A percentile compares a stretch with the other conserved stretches of the same genome.
Evolutionary conservation across 768 basidiomycete species (phyloP).

Genomic region (Exidia glandulosa): DNA sequence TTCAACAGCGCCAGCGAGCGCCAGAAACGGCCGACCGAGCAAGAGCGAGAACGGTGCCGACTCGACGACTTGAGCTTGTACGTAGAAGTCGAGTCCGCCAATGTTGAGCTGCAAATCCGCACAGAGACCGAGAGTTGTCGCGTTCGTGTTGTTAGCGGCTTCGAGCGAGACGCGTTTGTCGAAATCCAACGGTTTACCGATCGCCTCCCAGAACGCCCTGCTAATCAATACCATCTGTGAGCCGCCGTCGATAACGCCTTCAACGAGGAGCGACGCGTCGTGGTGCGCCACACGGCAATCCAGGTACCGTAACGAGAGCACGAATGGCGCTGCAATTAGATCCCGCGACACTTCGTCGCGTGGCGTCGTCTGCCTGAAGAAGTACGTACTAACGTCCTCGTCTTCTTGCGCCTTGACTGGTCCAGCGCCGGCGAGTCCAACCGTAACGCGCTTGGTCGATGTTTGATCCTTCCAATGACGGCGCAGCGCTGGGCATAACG

Average conservation of each 20-base stretch:
- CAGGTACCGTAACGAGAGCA: neutral
- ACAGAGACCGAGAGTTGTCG: too few relatives aligned
- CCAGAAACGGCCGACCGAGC: slow-evolving; percentile 6
- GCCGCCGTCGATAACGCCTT: neutral
- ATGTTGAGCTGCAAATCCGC: slow-evolving; percentile 1
- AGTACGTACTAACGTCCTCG: neutral
- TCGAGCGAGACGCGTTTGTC: too few relatives aligned
- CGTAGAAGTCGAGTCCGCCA: neutral
- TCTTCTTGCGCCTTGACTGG: neutral
- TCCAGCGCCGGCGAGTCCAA: neutral
- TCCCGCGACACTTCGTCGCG: neutral
- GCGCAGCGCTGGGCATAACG: neutral
- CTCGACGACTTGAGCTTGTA: slow-evolving; percentile 7
- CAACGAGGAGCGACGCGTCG: neutral
- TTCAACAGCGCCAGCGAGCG: neutral
- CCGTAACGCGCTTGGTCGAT: neutral
- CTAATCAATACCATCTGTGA: neutral
- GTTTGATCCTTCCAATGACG: neutral
- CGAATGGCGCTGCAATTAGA: neutral
- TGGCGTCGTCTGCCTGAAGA: neutral
- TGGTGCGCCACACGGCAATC: neutral
- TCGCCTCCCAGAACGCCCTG: neutral
- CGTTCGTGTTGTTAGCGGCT: too few relatives aligned
- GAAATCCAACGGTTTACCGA: neutral
- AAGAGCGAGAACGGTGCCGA: slow-evolving; percentile 5